Percentiles rank a stretch among this genome's conserved stretches.
phyloP scores from a whole-genome alignment of 75 land plant genomes.

The Gnetum montanum region DNA sequence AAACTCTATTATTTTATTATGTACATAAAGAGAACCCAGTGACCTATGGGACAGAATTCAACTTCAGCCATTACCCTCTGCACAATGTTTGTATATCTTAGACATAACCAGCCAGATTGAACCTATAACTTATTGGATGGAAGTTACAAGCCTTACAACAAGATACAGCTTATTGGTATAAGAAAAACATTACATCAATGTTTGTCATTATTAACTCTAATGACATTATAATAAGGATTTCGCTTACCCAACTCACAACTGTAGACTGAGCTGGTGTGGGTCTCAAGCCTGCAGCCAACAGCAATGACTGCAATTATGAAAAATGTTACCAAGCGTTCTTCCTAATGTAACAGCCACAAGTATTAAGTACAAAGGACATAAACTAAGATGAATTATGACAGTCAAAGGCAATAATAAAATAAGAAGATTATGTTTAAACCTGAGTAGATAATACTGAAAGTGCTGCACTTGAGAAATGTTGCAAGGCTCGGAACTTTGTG shows the following conservation, averaged over 20 bases:
- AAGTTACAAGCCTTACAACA: too few relatives aligned
- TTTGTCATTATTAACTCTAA: too few relatives aligned
- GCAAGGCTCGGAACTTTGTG: constrained; percentile 87
- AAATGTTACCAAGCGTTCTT: constrained; percentile 1
- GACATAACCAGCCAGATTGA: too few relatives aligned
- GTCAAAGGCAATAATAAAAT: not conserved
- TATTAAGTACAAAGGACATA: not conserved
- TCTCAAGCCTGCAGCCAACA: constrained; percentile 96
- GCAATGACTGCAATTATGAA: constrained; percentile 65
- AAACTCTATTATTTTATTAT: too few relatives aligned
- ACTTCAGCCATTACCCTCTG: too few relatives aligned
- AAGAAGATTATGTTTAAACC: constrained; percentile 31
- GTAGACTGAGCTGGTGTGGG: constrained; percentile 99
- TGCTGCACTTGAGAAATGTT: constrained; percentile 85
- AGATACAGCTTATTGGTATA: too few relatives aligned
- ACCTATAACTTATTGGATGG: too few relatives aligned
- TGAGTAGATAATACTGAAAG: constrained; percentile 88
- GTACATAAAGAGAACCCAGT: not conserved
- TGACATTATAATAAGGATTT: constrained; percentile 1
- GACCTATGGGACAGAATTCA: too few relatives aligned
- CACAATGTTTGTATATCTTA: too few relatives aligned
- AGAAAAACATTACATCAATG: too few relatives aligned
- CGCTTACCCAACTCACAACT: constrained; percentile 90
- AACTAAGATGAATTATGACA: constrained; percentile 2
- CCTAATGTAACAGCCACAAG: not conserved